A percentile compares a stretch with the other conserved stretches of the same genome.
These are phyloP conservation scores for Ceratocystis variospora DNA, from an alignment of 2,329 filamentous ascomycete genomes.

Conservation along the genomic window DNA sequence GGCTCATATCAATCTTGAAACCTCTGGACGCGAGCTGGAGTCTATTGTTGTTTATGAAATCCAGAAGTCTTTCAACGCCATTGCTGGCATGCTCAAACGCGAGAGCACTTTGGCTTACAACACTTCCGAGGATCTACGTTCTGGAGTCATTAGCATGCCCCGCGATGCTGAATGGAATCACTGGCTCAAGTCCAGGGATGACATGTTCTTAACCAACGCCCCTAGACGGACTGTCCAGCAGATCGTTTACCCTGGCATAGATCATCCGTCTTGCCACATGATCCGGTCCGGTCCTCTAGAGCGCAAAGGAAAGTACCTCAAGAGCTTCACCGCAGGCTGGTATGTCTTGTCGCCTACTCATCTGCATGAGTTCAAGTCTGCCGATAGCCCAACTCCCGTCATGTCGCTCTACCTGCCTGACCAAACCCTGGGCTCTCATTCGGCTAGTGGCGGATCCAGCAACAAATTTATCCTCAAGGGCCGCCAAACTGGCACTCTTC, in stretches of 20 bases:
- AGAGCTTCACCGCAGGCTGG: slow-evolving; percentile 94
- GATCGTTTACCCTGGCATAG: slow-evolving; percentile 81
- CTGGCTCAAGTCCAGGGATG: slow-evolving; percentile 56
- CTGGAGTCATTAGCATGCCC: slow-evolving; percentile 79
- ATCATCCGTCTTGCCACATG: slow-evolving; percentile 69
- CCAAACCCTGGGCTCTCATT: slow-evolving; percentile 89
- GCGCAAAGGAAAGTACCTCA: slow-evolving; percentile 96
- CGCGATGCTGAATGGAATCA: slow-evolving; percentile 83
- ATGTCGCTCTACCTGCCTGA: slow-evolving; percentile 95
- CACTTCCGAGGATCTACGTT: slow-evolving; percentile 66
- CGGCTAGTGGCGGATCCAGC: slow-evolving; percentile 64
- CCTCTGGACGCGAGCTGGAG: slow-evolving; percentile 85
- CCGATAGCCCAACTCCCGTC: slow-evolving; percentile 77
- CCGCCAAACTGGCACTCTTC: slow-evolving; percentile 82
- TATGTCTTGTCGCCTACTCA: slow-evolving; percentile 94
- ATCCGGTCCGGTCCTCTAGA: slow-evolving; percentile 84
- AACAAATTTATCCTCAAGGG: slow-evolving; percentile 98
- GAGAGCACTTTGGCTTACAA: slow-evolving; percentile 73
- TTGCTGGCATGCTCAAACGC: slow-evolving; percentile 79
- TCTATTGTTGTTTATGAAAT: slow-evolving; percentile 95
- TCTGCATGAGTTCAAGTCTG: slow-evolving; percentile 97
- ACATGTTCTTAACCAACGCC: slow-evolving; percentile 74
- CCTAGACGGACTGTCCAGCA: slow-evolving; percentile 65
- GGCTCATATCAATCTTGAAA: slow-evolving; percentile 90
- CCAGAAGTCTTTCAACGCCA: slow-evolving; percentile 92